phyloP scores from a whole-genome alignment of 352 stramenopile genomes.

The Pythium dissotocum region DNA sequence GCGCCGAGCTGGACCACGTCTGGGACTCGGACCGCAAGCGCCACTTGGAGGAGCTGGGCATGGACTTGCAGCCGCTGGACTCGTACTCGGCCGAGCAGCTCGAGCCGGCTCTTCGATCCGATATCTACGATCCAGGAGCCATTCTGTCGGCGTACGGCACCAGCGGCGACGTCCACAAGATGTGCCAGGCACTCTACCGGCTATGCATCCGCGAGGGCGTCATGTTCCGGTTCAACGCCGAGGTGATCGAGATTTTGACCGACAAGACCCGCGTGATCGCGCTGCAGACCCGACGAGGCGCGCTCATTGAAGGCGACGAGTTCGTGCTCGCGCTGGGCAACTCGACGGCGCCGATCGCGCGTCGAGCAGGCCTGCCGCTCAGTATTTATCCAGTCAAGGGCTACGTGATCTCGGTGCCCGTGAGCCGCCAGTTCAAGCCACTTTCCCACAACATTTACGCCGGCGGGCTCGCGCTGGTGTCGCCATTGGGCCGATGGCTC shows the following conservation, averaged over 20 bases:
- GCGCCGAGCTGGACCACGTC: conserved; percentile 61
- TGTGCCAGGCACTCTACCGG: conserved; percentile 79
- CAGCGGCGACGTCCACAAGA: conserved; percentile 88
- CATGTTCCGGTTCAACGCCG: conserved; percentile 89
- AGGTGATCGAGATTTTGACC: conserved; percentile 77
- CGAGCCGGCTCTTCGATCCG: conserved; percentile 57
- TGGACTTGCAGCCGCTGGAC: conserved; percentile 75
- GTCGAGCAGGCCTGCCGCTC: conserved; percentile 69
- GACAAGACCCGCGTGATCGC: conserved; percentile 79
- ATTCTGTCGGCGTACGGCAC: conserved; percentile 82
- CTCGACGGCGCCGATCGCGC: conserved; percentile 63
- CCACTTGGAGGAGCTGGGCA: conserved; percentile 74
- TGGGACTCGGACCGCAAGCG: conserved; percentile 69
- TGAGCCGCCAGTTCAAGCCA: conserved; percentile 58
- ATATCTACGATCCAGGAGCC: conserved; percentile 64
- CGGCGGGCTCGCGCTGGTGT: conserved; percentile 72
- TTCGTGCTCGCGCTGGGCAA: conserved; percentile 86
- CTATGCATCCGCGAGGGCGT: conserved; percentile 81
- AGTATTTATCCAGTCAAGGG: conserved; percentile 86
- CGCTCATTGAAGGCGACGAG: conserved; percentile 85
- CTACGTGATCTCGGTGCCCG: conserved; percentile 84
- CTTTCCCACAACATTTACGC: conserved; percentile 85
- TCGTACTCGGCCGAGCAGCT: conserved; percentile 57
- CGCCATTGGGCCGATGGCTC: conserved; percentile 66
- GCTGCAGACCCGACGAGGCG: conserved; percentile 75